Percentiles rank a stretch among this genome's conserved stretches.
Conservation (phyloP, 140 eudicot species). For the Ambrosia hybrid region DNA sequence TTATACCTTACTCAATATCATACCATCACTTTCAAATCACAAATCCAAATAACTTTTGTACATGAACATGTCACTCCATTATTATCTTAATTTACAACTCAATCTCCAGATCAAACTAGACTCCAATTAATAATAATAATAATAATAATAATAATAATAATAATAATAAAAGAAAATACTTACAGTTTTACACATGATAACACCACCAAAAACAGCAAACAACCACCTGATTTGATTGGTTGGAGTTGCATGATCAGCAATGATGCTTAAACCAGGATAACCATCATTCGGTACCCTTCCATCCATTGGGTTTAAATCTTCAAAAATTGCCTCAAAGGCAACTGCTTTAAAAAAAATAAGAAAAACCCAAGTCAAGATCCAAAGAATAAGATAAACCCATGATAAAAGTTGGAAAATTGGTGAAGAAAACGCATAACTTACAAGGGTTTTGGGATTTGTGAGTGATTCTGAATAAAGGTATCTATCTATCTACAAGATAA, state of each 20-base stretch:
- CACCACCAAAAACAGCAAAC: conserved; percentile 46
- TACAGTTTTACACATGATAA: conserved; percentile 60
- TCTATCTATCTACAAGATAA: neutral
- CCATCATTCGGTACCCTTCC: too few species aligned
- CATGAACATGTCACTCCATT: neutral
- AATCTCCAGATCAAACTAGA: neutral
- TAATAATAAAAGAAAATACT: conserved; percentile 12
- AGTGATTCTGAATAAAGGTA: neutral
- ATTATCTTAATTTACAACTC: neutral
- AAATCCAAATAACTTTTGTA: too few species aligned
- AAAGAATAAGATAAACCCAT: conserved; percentile 12
- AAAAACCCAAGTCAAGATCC: conserved; percentile 28
- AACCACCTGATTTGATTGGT: conserved; percentile 48
- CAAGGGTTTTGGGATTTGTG: conserved; percentile 12
- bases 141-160: neutral
- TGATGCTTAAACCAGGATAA: too few species aligned
- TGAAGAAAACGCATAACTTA: conserved; percentile 17
- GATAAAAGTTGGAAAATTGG: conserved; percentile 10
- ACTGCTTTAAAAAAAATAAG: neutral
- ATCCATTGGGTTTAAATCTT: too few species aligned
- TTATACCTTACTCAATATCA: neutral
- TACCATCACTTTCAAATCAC: neutral
- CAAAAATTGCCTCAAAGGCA: neutral
- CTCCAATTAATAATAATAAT: neutral
- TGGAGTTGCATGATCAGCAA: conserved; percentile 40